Percentiles rank a stretch among this genome's conserved stretches.
Evolutionary conservation across 331 rosid species (phyloP).

Genomic region (Stylosanthes scabra): DNA sequence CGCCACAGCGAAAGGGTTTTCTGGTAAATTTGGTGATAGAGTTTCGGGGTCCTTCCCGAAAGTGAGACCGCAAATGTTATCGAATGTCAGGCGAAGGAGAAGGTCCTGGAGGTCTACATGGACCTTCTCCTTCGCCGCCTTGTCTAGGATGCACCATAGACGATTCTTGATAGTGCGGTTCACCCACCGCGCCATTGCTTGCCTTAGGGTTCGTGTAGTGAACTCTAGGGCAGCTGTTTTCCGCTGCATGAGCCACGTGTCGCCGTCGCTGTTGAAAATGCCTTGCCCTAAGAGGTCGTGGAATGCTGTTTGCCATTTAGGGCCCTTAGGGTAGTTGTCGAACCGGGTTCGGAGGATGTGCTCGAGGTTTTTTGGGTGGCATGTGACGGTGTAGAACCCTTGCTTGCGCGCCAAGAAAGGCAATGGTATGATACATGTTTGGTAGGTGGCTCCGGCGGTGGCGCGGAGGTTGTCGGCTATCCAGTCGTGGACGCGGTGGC

Average conservation of each 20-base stretch:
- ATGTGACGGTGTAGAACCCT: slow-evolving; percentile 84
- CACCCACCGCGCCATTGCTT: slow-evolving; percentile 98
- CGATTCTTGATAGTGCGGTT: slow-evolving; percentile 77
- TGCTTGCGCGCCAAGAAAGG: slow-evolving; percentile 77
- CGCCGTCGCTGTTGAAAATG: slow-evolving; percentile 93
- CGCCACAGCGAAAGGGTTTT: slow-evolving; percentile 65
- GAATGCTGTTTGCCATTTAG: slow-evolving; percentile 80
- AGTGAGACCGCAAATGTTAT: slow-evolving; percentile 91
- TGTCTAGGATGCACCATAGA: slow-evolving; percentile 78
- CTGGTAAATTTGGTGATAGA: slow-evolving; percentile 63
- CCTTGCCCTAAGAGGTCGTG: slow-evolving; percentile 90
- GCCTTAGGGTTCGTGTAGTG: slow-evolving; percentile 80
- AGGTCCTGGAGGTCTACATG: slow-evolving; percentile 86
- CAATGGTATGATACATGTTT: slow-evolving; percentile 71
- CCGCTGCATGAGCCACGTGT: slow-evolving; percentile 90
- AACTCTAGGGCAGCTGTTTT: slow-evolving; percentile 95
- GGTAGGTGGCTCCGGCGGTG: slow-evolving; percentile 73
- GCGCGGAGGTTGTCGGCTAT: slow-evolving; percentile 64
- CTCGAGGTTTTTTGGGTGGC: slow-evolving; percentile 86
- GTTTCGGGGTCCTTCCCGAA: slow-evolving; percentile 93
- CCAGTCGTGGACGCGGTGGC: slow-evolving; percentile 77
- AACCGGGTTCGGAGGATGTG: slow-evolving; percentile 81
- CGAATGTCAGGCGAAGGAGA: slow-evolving; percentile 80
- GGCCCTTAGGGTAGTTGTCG: slow-evolving; percentile 90
- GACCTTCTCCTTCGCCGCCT: slow-evolving; percentile 50